Evolutionary conservation across 352 stramenopile genomes (phyloP), one percentile per base, ranked within the genome.

Genomic region (Phytophthora citrophthora): DNA sequence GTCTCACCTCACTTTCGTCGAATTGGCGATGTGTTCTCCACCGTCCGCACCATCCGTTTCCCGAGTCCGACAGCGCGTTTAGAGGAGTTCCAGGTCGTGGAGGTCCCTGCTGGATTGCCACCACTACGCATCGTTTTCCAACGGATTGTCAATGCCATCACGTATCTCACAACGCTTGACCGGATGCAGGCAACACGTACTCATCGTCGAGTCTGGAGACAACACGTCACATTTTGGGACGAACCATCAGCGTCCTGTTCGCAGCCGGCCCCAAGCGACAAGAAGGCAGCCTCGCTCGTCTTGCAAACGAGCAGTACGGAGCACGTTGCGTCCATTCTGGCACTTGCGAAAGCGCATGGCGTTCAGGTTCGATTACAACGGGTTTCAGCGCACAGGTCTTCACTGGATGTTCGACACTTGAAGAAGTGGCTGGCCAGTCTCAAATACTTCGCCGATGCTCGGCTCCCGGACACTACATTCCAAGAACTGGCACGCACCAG

Each of bases 1-100:
- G 62, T 76, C 3, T 63, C 68, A 4, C 86, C 84, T 40, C 70
- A 66, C 5, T 89, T 79, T 52, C 80, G 84, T 9, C 62, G 72
- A 23, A 89, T 93, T 43, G 83, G 84, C n/a, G 79, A 88, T 53
- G 65, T 88, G 23, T 86, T 79, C 66, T 76, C 68, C 38, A 89
- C 76, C 15, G 83, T 91, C 59, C 81, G 81, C 20, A 83, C 77
- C 1, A 72, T 93, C 16, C 66, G 61, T 6, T 88, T 89, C 54
- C 41, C 54, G 3, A 65, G 45, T 23, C 50, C 65, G 4, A 60
- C 56, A 12, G 49, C 63, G 12, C 57, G 50, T 6, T 18, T 67
- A 0, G 78, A 89, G 23, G 84, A 89, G 45, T 93, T 75, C 49
- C 70, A 81, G 27, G 40, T 91, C 36, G 71, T 91, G 9, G 84